Evolutionary conservation across 2,329 filamentous ascomycete species (phyloP).

Genomic region (Colletotrichum sp.): DNA sequence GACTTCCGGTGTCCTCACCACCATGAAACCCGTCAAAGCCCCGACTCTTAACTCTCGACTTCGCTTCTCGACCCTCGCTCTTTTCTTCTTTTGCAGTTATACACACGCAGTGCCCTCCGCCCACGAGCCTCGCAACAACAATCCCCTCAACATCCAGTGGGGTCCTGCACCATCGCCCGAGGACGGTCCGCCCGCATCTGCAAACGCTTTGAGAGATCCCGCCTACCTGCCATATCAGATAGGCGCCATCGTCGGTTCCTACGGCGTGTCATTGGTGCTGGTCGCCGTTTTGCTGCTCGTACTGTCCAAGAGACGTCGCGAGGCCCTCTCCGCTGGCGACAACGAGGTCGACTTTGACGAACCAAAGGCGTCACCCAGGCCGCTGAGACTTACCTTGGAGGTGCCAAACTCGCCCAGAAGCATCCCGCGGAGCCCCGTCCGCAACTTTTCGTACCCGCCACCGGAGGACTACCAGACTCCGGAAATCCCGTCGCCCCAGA

Average conservation of each 20-base stretch:
- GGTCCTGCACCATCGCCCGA: conserved; percentile 63
- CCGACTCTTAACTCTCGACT: conserved; percentile 29
- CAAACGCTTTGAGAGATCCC: conserved; percentile 56
- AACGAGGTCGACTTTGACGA: conserved; percentile 52
- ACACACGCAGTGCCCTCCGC: conserved; percentile 33
- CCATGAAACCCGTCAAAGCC: conserved; percentile 43
- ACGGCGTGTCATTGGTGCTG: conserved; percentile 77
- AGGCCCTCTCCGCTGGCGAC: conserved; percentile 57
- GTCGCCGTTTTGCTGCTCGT: conserved; percentile 71
- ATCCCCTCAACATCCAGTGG: conserved; percentile 54
- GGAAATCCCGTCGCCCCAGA: conserved; percentile 28
- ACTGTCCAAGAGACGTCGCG: conserved; percentile 61
- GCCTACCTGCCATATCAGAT: conserved; percentile 80
- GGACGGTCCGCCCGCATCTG: conserved; percentile 64
- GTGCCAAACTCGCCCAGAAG: conserved; percentile 25
- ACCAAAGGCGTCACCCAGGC: conserved; percentile 23
- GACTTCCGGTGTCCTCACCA: conserved; percentile 34
- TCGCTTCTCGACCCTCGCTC: conserved; percentile 22
- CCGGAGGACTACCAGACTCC: conserved; percentile 40
- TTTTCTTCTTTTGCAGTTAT: conserved; percentile 28
- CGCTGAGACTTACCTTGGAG: conserved; percentile 25
- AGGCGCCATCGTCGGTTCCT: conserved; percentile 82
- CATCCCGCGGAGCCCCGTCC: conserved; percentile 31
- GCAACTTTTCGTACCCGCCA: conserved; percentile 58
- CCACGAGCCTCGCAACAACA: conserved; percentile 28